phyloP scores from a whole-genome alignment of 176 grass and related monocot genomes.

The Hsuehochloa calcarea region DNA sequence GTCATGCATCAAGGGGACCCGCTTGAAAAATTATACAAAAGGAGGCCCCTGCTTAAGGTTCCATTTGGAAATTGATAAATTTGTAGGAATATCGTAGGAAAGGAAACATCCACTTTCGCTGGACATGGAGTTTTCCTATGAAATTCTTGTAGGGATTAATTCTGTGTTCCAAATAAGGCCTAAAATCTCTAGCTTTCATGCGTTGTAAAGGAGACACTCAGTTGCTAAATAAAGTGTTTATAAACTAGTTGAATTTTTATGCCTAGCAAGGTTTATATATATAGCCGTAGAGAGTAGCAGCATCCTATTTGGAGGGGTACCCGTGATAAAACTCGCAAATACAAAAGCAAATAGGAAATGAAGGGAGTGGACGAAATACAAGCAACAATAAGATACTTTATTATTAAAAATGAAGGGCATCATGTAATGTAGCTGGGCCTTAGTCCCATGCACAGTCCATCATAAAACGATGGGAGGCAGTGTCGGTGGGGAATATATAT shows the following conservation, averaged over 20 bases:
- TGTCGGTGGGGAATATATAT: constrained; percentile 40
- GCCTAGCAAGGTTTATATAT: background rate
- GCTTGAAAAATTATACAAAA: background rate
- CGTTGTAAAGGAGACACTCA: background rate
- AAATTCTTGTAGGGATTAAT: background rate
- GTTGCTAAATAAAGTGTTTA: background rate
- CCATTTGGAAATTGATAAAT: background rate
- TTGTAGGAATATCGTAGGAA: background rate
- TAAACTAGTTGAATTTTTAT: background rate
- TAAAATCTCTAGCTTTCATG: background rate
- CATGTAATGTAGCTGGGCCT: background rate
- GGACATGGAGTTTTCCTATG: background rate
- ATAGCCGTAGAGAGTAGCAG: background rate
- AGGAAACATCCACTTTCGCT: background rate
- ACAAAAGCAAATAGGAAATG: background rate
- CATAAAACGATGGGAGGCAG: background rate
- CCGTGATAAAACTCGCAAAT: background rate
- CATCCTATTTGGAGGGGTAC: background rate
- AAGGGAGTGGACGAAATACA: background rate
- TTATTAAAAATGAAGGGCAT: background rate
- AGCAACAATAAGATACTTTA: background rate
- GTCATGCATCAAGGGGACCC: too few relatives aligned
- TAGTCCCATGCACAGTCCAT: constrained; percentile 6
- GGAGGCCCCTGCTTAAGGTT: background rate
- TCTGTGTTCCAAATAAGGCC: background rate